A percentile compares a stretch with the other conserved stretches of the same genome.
phyloP scores from a whole-genome alignment of 2,329 filamentous ascomycete species.

The Beauveria rudraprayagi region DNA sequence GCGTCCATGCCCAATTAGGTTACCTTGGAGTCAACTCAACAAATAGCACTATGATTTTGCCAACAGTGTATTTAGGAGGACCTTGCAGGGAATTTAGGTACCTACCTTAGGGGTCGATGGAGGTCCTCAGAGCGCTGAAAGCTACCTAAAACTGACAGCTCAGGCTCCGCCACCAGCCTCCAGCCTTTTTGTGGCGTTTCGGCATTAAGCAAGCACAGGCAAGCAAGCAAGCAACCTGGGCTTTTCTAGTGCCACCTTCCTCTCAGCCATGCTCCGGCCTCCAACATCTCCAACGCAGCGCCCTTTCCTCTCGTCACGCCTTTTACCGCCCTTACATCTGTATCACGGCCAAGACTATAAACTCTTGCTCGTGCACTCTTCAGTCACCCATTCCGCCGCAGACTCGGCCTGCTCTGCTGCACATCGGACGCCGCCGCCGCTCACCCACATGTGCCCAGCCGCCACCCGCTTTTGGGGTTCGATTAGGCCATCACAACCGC shows the following conservation, averaged over 20 bases:
- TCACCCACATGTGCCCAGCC: neutral
- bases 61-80: too few species aligned
- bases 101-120: too few species aligned
- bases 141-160: neutral
- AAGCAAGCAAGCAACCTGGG: too few species aligned
- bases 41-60: neutral
- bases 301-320: neutral
- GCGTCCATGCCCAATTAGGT: conserved; percentile 3
- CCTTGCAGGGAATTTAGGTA: too few species aligned
- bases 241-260: neutral
- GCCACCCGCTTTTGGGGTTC: neutral
- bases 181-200: neutral
- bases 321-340: neutral
- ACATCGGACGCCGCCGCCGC: neutral
- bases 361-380: neutral
- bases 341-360: neutral
- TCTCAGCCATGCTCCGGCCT: neutral
- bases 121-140: neutral
- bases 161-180: neutral
- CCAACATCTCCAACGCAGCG: neutral
- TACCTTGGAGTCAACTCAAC: neutral
- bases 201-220: neutral
- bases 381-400: neutral
- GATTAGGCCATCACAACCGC: neutral
- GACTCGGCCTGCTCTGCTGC: neutral